Percentiles rank a stretch among this genome's conserved stretches.
phyloP scores from a whole-genome alignment of 2,329 filamentous ascomycete species.

The Lojkania enalia region DNA sequence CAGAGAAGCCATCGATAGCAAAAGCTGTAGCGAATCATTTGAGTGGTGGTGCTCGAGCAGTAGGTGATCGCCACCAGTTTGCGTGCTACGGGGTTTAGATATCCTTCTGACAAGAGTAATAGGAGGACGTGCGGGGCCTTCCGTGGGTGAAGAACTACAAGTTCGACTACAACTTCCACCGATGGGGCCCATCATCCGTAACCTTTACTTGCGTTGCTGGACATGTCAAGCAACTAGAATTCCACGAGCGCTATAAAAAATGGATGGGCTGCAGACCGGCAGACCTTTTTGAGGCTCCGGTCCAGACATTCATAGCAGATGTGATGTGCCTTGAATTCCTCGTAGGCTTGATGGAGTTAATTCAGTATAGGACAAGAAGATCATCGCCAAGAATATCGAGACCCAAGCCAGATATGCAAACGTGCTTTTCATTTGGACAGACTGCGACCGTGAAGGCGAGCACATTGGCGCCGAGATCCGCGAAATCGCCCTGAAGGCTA shows the following conservation, averaged over 20 bases:
- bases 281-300: conserved; percentile 77
- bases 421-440: conserved; percentile 94
- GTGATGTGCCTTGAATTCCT: conserved; percentile 47
- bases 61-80: conserved; percentile 42
- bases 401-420: conserved; percentile 72
- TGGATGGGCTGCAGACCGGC: conserved; percentile 83
- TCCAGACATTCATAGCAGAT: conserved; percentile 68
- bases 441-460: conserved; percentile 97
- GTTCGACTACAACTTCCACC: conserved; percentile 86
- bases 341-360: not conserved
- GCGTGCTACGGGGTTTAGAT: conserved; percentile 1
- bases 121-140: conserved; percentile 69
- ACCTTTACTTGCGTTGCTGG: conserved; percentile 94
- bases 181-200: conserved; percentile 80
- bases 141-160: conserved; percentile 92
- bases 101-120: conserved; percentile 7
- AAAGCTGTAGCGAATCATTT: conserved; percentile 92
- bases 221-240: conserved; percentile 82
- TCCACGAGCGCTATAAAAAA: conserved; percentile 70
- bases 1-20: conserved; percentile 91
- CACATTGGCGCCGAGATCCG: conserved; percentile 93
- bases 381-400: conserved; percentile 83
- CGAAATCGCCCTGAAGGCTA: conserved; percentile 74
- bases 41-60: conserved; percentile 74
- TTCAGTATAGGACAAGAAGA: conserved; percentile 67